Conservation (phyloP, 257 asterid genomes). For the Eustoma russellianum region DNA sequence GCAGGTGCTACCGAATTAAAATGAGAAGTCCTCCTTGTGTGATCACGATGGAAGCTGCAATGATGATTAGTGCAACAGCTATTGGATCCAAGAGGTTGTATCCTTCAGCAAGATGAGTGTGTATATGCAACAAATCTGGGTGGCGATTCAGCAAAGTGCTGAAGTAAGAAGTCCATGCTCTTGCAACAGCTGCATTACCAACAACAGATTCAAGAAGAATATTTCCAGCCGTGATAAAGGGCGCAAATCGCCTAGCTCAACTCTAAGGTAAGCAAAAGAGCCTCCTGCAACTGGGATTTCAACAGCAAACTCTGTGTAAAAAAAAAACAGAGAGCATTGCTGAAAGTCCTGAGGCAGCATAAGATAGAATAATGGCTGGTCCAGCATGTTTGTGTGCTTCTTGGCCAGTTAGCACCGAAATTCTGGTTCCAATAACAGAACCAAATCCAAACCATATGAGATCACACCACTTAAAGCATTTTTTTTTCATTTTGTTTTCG, state of each 20-base stretch:
- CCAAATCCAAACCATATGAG: constrained; percentile 23
- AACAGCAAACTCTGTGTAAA: constrained; percentile 16
- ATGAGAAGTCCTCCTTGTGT: constrained; percentile 17
- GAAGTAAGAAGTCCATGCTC: constrained; percentile 23
- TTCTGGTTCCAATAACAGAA: constrained; percentile 19
- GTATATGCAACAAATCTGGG: constrained; percentile 17
- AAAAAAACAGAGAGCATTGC: constrained; percentile 9
- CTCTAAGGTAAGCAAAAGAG: constrained; percentile 22
- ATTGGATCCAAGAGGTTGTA: constrained; percentile 28
- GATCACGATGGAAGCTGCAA: constrained; percentile 16
- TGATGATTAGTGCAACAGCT: constrained; percentile 17
- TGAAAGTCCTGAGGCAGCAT: constrained; percentile 13
- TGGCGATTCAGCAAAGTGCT: constrained; percentile 16
- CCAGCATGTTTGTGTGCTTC: constrained; percentile 14
- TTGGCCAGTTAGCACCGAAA: constrained; percentile 17
- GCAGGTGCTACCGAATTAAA: constrained; percentile 23
- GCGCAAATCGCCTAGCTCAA: constrained; percentile 15
- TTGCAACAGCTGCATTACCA: constrained; percentile 15
- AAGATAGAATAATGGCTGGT: constrained; percentile 15
- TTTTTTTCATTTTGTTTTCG: constrained; percentile 18
- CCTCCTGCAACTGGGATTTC: constrained; percentile 24
- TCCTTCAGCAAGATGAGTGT: constrained; percentile 8
- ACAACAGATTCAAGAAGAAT: constrained; percentile 17
- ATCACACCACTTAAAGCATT: constrained; percentile 16
- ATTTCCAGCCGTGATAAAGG: constrained; percentile 23